Evolutionary conservation across 768 basidiomycete species (phyloP).

Genomic region (Termitomyces sp.): DNA sequence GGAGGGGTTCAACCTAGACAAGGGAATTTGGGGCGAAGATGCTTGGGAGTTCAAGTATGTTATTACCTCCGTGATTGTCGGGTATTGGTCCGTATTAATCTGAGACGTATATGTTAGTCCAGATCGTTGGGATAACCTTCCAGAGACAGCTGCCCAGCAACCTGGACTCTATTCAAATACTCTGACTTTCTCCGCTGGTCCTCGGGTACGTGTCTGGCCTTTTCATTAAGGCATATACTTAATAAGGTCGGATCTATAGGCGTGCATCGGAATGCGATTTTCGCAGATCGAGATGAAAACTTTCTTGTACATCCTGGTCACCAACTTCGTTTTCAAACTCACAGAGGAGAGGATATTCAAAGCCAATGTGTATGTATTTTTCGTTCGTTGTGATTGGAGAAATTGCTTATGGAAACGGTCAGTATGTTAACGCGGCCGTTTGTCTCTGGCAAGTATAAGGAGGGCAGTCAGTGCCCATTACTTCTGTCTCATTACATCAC

Average conservation of each 20-base stretch:
- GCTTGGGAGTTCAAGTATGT: constrained; percentile 78
- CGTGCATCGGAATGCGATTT: constrained; percentile 79
- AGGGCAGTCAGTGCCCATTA: constrained; percentile 61
- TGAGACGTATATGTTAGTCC: constrained; percentile 33
- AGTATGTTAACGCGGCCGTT: constrained; percentile 71
- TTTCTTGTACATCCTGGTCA: constrained; percentile 65
- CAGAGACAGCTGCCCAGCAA: constrained; percentile 51
- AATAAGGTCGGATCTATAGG: constrained; percentile 34
- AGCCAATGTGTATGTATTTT: constrained; percentile 52
- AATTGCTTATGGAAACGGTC: not conserved
- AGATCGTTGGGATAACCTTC: constrained; percentile 75
- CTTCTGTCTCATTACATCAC: constrained; percentile 33
- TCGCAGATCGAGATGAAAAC: constrained; percentile 82
- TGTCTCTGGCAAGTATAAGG: constrained; percentile 42
- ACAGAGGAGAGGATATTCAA: constrained; percentile 49
- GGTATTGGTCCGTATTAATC: not conserved
- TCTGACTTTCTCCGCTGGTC: constrained; percentile 79
- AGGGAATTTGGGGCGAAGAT: constrained; percentile 75
- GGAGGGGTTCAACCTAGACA: constrained; percentile 77
- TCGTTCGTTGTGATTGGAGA: not conserved
- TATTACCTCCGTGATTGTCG: not conserved
- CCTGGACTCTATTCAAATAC: constrained; percentile 72
- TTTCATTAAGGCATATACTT: not conserved
- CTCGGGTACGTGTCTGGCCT: constrained; percentile 53
- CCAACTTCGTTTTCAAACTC: constrained; percentile 55